Base-by-base conservation (phyloP, 2,329 filamentous ascomycete genomes). In the Colletotrichum neosansevieriae region DNA sequence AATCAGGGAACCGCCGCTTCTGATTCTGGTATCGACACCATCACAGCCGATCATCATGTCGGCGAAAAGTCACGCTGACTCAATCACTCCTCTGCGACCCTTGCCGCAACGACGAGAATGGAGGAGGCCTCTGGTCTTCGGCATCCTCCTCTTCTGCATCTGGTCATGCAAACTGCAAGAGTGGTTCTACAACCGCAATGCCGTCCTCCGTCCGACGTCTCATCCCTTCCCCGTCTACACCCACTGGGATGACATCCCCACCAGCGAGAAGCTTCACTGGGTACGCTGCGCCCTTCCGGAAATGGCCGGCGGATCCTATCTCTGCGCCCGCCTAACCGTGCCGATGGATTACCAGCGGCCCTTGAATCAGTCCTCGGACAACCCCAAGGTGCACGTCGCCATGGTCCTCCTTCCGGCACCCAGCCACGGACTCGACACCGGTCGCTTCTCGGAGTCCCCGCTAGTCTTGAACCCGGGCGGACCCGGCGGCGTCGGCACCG, bases 391-490 rank as follows among this genome's bases (percentile, higher is more conserved):
- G n/a, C 76, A 81, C 69, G 71, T 82, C 54, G 79, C 79, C 40
- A 71, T 81, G 34, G 67, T 80, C 40, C 73, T 80, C 67, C 71
- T 74, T 15, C 76, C 77, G 3, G 77, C 76, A n/a, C 65, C 61
- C 6, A 71, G 73, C n/a, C 77, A 77, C 45, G 75, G 73, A 29
- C 51, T 73, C 12, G 71, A 75, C 36, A 74, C 75, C 9, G 69
- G 74, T 2, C 72, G 76, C 4, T 78, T 75, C 57, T 77, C 78
- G 11, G 77, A 76, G 57, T 79, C 80, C 0, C 82, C 83, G 4
- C 67, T 85, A 13, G 72, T 84, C 4, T 4, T 84, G 54, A 84
- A 85, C 67, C 82, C 82, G 12, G 83, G 83, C 34, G 83, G 83
- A 0, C 83, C 83, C 1, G 83, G 83, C 17, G 82, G 81, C 0